Conservation (phyloP, 768 basidiomycete species). For the Boletus vermiculosoides region DNA sequence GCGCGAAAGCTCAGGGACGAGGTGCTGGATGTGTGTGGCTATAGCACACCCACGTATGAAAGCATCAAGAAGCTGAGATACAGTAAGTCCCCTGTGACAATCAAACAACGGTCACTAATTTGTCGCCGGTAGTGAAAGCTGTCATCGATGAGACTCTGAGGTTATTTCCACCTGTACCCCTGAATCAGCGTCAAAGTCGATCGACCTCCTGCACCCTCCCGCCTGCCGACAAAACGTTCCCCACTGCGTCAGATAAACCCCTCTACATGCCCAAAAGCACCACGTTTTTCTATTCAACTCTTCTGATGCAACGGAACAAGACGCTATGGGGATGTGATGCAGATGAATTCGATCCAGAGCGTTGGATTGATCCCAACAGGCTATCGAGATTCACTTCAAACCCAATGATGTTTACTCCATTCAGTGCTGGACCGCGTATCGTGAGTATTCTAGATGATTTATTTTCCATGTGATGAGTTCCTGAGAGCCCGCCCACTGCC, state of each 20-base stretch:
- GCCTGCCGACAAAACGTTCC: slow-evolving; percentile 48
- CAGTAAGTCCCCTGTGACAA: slow-evolving; percentile 40
- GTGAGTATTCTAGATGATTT: slow-evolving; percentile 29
- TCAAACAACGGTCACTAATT: slow-evolving; percentile 5
- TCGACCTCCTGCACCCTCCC: slow-evolving; percentile 49
- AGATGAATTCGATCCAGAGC: slow-evolving; percentile 72
- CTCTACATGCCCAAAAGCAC: slow-evolving; percentile 61
- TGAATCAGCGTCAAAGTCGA: slow-evolving; percentile 65
- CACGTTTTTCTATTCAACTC: slow-evolving; percentile 55
- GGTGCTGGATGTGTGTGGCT: slow-evolving; percentile 55
- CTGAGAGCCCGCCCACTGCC: slow-evolving; percentile 17
- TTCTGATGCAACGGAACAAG: slow-evolving; percentile 65
- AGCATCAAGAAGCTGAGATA: slow-evolving; percentile 62
- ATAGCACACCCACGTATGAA: slow-evolving; percentile 52
- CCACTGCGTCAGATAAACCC: slow-evolving; percentile 35
- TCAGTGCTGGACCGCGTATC: slow-evolving; percentile 67
- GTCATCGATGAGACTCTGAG: slow-evolving; percentile 79
- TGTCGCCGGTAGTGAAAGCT: slow-evolving; percentile 52
- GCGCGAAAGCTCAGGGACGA: slow-evolving; percentile 54
- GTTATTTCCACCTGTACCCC: slow-evolving; percentile 75
- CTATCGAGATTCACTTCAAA: slow-evolving; percentile 50
- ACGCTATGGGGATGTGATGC: slow-evolving; percentile 75
- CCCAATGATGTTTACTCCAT: slow-evolving; percentile 71
- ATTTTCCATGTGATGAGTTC: slow-evolving; percentile 3
- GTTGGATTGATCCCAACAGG: slow-evolving; percentile 68